Evolutionary conservation across 1,139 yeast species (phyloP), one percentile per base, ranked within the genome.

Genomic region (Geotrichum aggregatum): DNA sequence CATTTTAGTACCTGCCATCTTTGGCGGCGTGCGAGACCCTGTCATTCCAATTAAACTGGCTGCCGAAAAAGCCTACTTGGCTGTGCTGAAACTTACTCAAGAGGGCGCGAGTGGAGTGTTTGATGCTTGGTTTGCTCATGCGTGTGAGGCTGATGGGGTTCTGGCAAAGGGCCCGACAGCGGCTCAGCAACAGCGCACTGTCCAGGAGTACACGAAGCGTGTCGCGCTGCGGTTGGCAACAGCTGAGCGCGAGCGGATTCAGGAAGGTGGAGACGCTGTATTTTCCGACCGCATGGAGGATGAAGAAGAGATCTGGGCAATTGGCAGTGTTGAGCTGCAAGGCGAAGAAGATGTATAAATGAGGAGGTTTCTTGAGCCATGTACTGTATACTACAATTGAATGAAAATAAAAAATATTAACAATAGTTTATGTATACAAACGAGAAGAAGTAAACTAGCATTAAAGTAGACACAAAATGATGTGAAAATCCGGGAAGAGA

Each of bases 11-110:
- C 87, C 95, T 14, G 76, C 87, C 21, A 82, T 89, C 1, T 92
- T 92, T 66, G 74, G 83, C 0, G 84, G 95, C 66, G 85, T 92
- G 43, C 78, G 98, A 60, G 96, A 91, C 62, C 77, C 83, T 14
- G 74, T 87, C 45, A 87, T 92, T 62, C 98, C 98, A 3, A 84
- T 92, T 61, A 89, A 89, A 64, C 76, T 92, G 58, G 97, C 98
- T 0, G 96, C 96, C 3, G 98, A 92, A 68, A 88, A 88, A 73
- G 91, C 96, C 0, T 91, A 78, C 67, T 69, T 91, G 62, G 80
- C 89, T 1, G 69, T 88, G 19, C 83, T 89, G 67, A 75, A 78
- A 52, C 73, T 91, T 59, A 83, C 87, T 26, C 89, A 84, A 40
- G 92, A 87, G 56, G 77, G 72, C n/a, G 75, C 76, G n/a, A 71